Percentiles rank a stretch among this genome's conserved stretches.
These are phyloP conservation scores for Coniferiporia weirii DNA, from an alignment of 1,284 basidiomycete species.

Conservation along the genomic window DNA sequence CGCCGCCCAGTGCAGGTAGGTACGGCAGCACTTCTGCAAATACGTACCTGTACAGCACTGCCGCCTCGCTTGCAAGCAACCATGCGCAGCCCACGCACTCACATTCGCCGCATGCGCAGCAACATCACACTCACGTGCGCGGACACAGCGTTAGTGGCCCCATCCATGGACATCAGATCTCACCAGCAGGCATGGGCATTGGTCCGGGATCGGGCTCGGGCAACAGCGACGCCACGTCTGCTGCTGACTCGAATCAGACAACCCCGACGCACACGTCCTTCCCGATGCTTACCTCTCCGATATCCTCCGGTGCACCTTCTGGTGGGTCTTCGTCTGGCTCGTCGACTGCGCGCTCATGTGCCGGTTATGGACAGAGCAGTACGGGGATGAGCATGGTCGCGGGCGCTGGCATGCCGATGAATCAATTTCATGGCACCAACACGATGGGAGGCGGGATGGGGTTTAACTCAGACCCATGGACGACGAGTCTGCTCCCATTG, in stretches of 20 bases:
- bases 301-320: neutral
- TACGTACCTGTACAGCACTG: constrained; percentile 12
- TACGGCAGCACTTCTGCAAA: constrained; percentile 11
- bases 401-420: neutral
- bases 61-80: constrained; percentile 6
- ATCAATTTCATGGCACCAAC: neutral
- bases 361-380: neutral
- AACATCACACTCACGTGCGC: neutral
- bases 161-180: neutral
- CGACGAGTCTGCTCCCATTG: constrained; percentile 14
- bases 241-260: constrained; percentile 3
- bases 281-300: neutral
- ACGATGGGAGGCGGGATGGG: neutral
- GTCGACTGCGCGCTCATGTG: constrained; percentile 2
- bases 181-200: neutral
- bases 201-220: neutral
- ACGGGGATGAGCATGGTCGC: neutral
- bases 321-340: constrained; percentile 6
- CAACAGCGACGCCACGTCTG: neutral
- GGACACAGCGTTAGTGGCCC: constrained; percentile 4
- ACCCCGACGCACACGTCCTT: constrained; percentile 10
- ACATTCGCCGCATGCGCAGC: constrained; percentile 1
- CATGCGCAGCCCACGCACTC: neutral
- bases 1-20: neutral
- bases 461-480: constrained; percentile 6